Conservation (phyloP, 805 yeast genomes). For the Brettanomyces naardenensis region DNA sequence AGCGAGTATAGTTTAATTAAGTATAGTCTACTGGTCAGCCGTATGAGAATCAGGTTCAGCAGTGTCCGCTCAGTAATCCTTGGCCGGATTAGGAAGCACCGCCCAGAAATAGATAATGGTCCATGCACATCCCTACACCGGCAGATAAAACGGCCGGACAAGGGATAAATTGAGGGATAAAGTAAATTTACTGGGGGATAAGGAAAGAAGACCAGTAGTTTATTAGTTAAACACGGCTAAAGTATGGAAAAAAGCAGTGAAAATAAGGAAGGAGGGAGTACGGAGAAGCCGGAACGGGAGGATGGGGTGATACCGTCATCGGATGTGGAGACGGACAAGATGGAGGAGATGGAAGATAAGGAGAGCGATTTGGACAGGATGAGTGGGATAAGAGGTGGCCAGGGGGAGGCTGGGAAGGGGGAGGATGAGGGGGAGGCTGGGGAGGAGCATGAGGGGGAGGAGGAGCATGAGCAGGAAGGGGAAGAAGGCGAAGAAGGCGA, state of each 20-base stretch:
- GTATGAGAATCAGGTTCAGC: no score
- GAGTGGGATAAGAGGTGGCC: constrained; percentile 25
- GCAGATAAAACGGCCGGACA: no score
- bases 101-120: no score
- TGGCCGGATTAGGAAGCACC: no score
- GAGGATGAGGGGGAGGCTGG: constrained; percentile 8
- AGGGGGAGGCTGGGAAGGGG: constrained; percentile 23
- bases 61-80: no score
- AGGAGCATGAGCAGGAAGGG: constrained; percentile 3
- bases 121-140: no score
- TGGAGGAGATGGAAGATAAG: constrained; percentile 52
- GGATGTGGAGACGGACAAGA: constrained; percentile 87
- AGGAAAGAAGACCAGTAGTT: no score
- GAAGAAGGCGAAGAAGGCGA: background rate
- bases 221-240: no score
- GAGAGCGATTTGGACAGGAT: constrained; percentile 41
- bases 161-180: no score
- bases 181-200: no score
- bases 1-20: no score
- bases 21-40: no score
- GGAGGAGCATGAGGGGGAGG: constrained; percentile 7
- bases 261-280: constrained; percentile 34
- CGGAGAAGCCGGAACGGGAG: background rate
- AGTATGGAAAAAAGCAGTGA: constrained; percentile 27
- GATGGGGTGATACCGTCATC: constrained; percentile 32